These are phyloP conservation scores for Mortierella sp. DNA, from an alignment of 371 early-diverging fungal genomes.

Conservation along the genomic window DNA sequence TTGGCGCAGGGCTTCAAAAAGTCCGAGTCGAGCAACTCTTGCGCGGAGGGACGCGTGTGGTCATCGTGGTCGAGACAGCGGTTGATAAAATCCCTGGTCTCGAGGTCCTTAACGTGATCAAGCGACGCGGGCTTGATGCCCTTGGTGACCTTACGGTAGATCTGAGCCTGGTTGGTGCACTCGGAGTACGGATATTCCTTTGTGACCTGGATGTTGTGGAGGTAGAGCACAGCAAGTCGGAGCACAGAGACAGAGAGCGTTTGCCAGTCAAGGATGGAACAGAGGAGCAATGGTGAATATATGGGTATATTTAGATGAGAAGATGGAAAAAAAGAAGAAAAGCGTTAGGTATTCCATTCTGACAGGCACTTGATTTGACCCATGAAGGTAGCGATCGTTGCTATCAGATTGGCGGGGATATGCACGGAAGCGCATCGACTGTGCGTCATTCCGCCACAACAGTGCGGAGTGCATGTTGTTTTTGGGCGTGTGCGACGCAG, in stretches of 20 bases:
- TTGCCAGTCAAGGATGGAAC: constrained; percentile 9
- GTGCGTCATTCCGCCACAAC: constrained; percentile 16
- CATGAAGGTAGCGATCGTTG: background rate
- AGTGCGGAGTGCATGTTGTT: constrained; percentile 9
- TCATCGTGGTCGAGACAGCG: constrained; percentile 73
- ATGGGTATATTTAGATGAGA: background rate
- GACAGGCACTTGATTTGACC: background rate
- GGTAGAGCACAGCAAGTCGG: constrained; percentile 6
- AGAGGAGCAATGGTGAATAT: background rate
- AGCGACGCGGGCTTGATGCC: constrained; percentile 87
- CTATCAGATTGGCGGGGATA: background rate
- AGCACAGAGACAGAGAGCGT: constrained; percentile 4
- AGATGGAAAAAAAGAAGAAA: background rate
- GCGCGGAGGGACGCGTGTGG: constrained; percentile 56
- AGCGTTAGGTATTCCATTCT: background rate
- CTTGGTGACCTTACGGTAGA: constrained; percentile 87
- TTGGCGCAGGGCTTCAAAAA: constrained; percentile 43
- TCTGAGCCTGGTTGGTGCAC: constrained; percentile 89
- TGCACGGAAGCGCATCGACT: background rate
- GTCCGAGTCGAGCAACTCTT: constrained; percentile 56
- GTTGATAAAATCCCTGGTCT: constrained; percentile 81
- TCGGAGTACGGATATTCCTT: constrained; percentile 93
- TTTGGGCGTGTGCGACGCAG: constrained; percentile 10
- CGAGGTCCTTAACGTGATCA: constrained; percentile 75
- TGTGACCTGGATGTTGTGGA: constrained; percentile 61